Base-by-base conservation (phyloP, 495 filamentous ascomycete species). In the Xylaria longipes region DNA sequence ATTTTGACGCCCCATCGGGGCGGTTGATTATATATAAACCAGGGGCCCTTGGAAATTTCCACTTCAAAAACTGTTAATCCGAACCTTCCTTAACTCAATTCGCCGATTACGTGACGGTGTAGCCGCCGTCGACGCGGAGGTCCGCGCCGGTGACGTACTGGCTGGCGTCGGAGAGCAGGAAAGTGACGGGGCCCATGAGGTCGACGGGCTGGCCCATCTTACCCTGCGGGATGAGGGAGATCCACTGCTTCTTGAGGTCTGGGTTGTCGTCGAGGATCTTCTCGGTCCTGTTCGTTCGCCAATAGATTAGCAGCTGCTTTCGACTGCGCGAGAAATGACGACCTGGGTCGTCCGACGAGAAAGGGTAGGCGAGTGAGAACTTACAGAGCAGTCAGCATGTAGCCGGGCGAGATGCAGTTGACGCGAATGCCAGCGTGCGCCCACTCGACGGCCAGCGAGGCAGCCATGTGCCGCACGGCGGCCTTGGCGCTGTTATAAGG, bases 251-350 rank as follows among this genome's bases (percentile, higher is more conserved):
- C 79, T 92, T 90, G 17, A 98, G 87, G 31, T 97, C 93, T 50
- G 94, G 94, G 73, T 97, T 97, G 62, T 97, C 93, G 68, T 97
- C 91, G 41, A 98, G 87, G 73, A 98, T 97, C 82, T 97, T 97
- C 82, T 95, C 90, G 25, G 95, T 98, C 46, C 94, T 97, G 72
- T 73, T 63, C 62, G 37, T 46, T n/a, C 25, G 2, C 35, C 39
- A 17, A 39, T 33, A n/a, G 61, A 68, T 69, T 56, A 69, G 72
- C 63, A 33, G 12, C 46, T 41, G 68, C 46, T 37, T 71, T 61
- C 37, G 41, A 15, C 15, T 45, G 11, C 39, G 39, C 39, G 8
- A 41, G 9, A 12, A 0, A 58, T 37, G 14, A 17, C n/a, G 52
- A 56, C 1, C 31, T n/a, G 27, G 22, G 27, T 25, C 25, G 8